These are phyloP conservation scores for Malassezia obtusa DNA, from an alignment of 1,284 basidiomycete genomes.

Conservation along the genomic window DNA sequence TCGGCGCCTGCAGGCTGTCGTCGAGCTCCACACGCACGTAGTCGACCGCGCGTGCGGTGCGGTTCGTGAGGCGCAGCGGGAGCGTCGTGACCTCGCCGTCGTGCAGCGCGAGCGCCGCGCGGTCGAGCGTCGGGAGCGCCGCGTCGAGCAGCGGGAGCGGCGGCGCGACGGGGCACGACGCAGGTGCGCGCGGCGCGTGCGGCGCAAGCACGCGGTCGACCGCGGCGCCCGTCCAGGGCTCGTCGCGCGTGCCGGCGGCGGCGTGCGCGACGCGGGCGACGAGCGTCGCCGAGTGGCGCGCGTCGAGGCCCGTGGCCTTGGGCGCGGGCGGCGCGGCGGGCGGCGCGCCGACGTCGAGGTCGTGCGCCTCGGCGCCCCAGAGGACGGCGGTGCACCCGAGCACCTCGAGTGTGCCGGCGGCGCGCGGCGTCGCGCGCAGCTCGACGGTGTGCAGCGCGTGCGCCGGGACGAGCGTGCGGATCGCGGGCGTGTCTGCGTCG, in stretches of 20 bases:
- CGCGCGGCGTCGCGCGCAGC: constrained; percentile 60
- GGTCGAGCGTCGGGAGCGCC: constrained; percentile 74
- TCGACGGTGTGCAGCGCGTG: constrained; percentile 64
- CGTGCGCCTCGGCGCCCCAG: constrained; percentile 56
- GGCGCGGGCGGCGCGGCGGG: not conserved
- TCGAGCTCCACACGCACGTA: constrained; percentile 75
- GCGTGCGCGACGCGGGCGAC: not conserved
- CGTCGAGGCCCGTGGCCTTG: constrained; percentile 63
- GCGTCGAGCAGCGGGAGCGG: constrained; percentile 52
- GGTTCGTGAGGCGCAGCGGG: constrained; percentile 73
- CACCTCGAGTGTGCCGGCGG: constrained; percentile 61
- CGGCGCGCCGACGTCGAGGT: not conserved
- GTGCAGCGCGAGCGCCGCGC: constrained; percentile 84
- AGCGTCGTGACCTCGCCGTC: constrained; percentile 80
- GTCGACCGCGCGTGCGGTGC: constrained; percentile 62
- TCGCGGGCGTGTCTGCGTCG: constrained; percentile 59
- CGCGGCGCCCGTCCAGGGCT: not conserved
- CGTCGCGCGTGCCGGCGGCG: not conserved
- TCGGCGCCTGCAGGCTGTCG: constrained; percentile 70
- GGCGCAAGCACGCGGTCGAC: not conserved
- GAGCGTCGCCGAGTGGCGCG: constrained; percentile 48
- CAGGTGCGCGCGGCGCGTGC: constrained; percentile 54
- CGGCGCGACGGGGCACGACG: constrained; percentile 59
- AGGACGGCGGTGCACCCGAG: constrained; percentile 70
- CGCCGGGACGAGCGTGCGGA: constrained; percentile 59